Evolutionary conservation across 192 early-diverging fungal species (phyloP).

Genomic region (Rhizophagus prolifer): DNA sequence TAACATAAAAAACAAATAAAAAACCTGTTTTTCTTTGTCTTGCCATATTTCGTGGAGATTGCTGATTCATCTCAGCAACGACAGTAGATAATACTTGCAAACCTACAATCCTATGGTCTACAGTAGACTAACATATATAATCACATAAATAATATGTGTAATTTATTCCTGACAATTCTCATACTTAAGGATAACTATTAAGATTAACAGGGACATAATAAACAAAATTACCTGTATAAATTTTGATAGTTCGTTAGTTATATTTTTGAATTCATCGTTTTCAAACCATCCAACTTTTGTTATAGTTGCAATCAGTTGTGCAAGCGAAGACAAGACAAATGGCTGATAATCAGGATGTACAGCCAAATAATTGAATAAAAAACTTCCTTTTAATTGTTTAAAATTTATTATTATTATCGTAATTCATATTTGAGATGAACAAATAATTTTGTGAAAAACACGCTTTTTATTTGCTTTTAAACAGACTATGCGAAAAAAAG

Average conservation of each 20-base stretch:
- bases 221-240: slow-evolving; percentile 53
- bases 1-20: neutral
- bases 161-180: neutral
- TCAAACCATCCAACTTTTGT: slow-evolving; percentile 77
- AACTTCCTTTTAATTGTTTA: slow-evolving; percentile 47
- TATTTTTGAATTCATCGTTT: slow-evolving; percentile 60
- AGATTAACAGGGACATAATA: neutral
- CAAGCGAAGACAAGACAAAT: slow-evolving; percentile 59
- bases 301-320: slow-evolving; percentile 61
- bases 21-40: slow-evolving; percentile 71
- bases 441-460: slow-evolving; percentile 30
- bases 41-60: slow-evolving; percentile 55
- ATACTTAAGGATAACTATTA: slow-evolving; percentile 5
- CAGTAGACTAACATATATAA: slow-evolving; percentile 42
- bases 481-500: slow-evolving; percentile 34
- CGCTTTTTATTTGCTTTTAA: slow-evolving; percentile 35
- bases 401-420: slow-evolving; percentile 19
- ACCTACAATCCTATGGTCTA: slow-evolving; percentile 60
- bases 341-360: slow-evolving; percentile 53
- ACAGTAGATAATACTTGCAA: slow-evolving; percentile 66
- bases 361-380: slow-evolving; percentile 60
- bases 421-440: slow-evolving; percentile 11
- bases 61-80: slow-evolving; percentile 75
- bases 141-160: neutral
- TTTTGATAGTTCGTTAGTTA: slow-evolving; percentile 52